These are phyloP conservation scores for Phaffomyces opuntiae DNA, from an alignment of 805 yeast genomes.

Conservation along the genomic window DNA sequence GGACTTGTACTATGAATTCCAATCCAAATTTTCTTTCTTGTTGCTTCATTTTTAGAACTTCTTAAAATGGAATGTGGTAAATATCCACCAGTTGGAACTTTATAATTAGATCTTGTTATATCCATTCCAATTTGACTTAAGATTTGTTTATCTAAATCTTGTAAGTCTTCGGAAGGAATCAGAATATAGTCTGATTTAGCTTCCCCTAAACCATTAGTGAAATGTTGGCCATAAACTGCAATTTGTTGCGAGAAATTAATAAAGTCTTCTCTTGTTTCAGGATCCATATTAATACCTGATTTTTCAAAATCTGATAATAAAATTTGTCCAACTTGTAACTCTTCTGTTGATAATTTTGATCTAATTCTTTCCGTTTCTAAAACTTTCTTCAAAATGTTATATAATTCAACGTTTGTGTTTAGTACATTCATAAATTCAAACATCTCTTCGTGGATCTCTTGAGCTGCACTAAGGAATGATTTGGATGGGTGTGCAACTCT, in stretches of 20 bases:
- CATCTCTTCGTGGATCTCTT: constrained; percentile 78
- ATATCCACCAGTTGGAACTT: constrained; percentile 54
- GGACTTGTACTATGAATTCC: constrained; percentile 60
- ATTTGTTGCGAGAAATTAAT: constrained; percentile 75
- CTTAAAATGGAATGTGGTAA: constrained; percentile 60
- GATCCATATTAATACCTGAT: constrained; percentile 79
- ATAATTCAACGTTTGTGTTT: constrained; percentile 75
- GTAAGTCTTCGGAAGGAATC: constrained; percentile 17
- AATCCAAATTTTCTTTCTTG: constrained; percentile 69
- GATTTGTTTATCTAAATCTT: constrained; percentile 18
- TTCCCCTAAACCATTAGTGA: constrained; percentile 30
- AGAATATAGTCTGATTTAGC: constrained; percentile 12
- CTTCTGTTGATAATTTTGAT: constrained; percentile 55
- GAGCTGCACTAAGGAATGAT: constrained; percentile 71
- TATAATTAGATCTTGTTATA: constrained; percentile 33
- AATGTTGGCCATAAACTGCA: constrained; percentile 74
- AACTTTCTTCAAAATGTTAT: constrained; percentile 49
- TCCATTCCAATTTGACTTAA: constrained; percentile 27
- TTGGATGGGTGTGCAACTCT: constrained; percentile 80
- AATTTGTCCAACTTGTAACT: constrained; percentile 72
- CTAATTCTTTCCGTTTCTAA: constrained; percentile 31
- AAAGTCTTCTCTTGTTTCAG: constrained; percentile 56
- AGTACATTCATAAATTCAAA: constrained; percentile 90
- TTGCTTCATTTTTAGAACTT: constrained; percentile 44
- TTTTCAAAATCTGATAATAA: constrained; percentile 80